A percentile compares a stretch with the other conserved stretches of the same genome.
Evolutionary conservation across 108 stramenopile species (phyloP).

Genomic region (Fragilaria crotonensis): DNA sequence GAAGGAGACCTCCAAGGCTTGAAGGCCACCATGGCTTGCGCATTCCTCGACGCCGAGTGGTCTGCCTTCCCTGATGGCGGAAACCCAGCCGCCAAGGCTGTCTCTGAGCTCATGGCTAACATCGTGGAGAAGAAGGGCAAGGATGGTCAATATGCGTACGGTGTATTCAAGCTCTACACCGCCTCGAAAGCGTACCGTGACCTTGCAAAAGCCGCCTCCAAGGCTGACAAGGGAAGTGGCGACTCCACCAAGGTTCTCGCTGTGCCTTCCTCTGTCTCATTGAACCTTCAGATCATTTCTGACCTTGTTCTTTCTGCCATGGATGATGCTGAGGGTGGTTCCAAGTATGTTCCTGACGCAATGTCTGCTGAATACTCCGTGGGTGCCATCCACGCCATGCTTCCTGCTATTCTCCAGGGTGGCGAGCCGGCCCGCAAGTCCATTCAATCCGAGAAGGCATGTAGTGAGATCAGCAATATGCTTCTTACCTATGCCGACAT

Average conservation of each 20-base stretch:
- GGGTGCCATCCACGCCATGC: slow-evolving; percentile 72
- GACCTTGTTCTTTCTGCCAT: slow-evolving; percentile 83
- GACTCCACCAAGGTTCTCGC: slow-evolving; percentile 79
- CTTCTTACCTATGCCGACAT: slow-evolving; percentile 74
- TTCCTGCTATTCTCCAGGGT: slow-evolving; percentile 77
- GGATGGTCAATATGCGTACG: slow-evolving; percentile 88
- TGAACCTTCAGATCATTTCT: slow-evolving; percentile 81
- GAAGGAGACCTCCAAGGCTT: slow-evolving; percentile 87
- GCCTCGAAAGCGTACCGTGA: slow-evolving; percentile 86
- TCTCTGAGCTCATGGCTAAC: slow-evolving; percentile 87
- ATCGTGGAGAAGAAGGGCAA: slow-evolving; percentile 89
- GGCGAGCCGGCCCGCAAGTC: slow-evolving; percentile 80
- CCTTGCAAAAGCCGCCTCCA: slow-evolving; percentile 55
- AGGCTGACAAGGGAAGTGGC: slow-evolving; percentile 41
- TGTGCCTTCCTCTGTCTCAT: slow-evolving; percentile 73
- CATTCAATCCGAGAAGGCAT: slow-evolving; percentile 77
- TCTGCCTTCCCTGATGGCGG: slow-evolving; percentile 78
- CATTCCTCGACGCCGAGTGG: slow-evolving; percentile 78
- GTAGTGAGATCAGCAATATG: slow-evolving; percentile 75
- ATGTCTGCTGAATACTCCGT: slow-evolving; percentile 82
- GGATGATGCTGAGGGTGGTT: slow-evolving; percentile 86
- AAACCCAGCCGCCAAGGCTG: slow-evolving; percentile 75
- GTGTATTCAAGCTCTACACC: slow-evolving; percentile 91
- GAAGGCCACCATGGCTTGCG: slow-evolving; percentile 90
- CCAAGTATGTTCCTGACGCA: slow-evolving; percentile 86